Percentiles rank a stretch among this genome's conserved stretches.
Conservation (phyloP, 31 red algal species). For the Bonnemaisonia californica region DNA sequence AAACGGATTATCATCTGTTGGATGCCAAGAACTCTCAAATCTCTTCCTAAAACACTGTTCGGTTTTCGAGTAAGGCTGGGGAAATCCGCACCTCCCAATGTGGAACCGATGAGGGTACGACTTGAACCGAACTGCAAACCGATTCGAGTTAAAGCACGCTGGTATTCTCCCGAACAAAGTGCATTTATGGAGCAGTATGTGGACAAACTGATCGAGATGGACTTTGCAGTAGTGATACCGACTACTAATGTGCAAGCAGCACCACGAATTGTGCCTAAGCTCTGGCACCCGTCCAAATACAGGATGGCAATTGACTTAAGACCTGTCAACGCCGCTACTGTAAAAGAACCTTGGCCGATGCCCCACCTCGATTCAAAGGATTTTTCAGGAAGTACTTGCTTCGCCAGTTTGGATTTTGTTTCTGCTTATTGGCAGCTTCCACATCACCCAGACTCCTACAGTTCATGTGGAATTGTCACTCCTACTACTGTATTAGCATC, state of each 20-base stretch:
- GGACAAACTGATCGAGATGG: neutral
- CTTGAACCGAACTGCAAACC: neutral
- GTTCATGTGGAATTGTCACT: conserved; percentile 2
- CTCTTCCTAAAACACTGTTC: neutral
- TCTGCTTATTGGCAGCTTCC: conserved; percentile 35
- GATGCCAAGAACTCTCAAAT: neutral
- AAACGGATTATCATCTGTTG: neutral
- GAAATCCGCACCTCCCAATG: conserved; percentile 2
- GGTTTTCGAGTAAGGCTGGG: conserved; percentile 30
- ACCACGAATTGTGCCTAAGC: conserved; percentile 40
- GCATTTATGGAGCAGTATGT: conserved; percentile 31
- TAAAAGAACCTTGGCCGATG: conserved; percentile 25
- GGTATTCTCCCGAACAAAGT: conserved; percentile 25
- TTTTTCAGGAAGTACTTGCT: conserved; percentile 23
- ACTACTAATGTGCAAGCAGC: conserved; percentile 17
- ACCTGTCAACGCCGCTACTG: conserved; percentile 34
- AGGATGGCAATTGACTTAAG: conserved; percentile 26
- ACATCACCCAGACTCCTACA: neutral
- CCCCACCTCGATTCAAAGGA: conserved; percentile 29
- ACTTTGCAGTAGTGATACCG: neutral
- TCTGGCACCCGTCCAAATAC: neutral
- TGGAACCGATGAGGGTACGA: conserved; percentile 35
- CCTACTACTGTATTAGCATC: conserved; percentile 3
- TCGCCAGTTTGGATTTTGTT: conserved; percentile 26
- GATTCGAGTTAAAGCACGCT: conserved; percentile 1